A percentile compares a stretch with the other conserved stretches of the same genome.
phyloP scores from a whole-genome alignment of 371 early-diverging fungal species.

The Rhizopus stolonifer region DNA sequence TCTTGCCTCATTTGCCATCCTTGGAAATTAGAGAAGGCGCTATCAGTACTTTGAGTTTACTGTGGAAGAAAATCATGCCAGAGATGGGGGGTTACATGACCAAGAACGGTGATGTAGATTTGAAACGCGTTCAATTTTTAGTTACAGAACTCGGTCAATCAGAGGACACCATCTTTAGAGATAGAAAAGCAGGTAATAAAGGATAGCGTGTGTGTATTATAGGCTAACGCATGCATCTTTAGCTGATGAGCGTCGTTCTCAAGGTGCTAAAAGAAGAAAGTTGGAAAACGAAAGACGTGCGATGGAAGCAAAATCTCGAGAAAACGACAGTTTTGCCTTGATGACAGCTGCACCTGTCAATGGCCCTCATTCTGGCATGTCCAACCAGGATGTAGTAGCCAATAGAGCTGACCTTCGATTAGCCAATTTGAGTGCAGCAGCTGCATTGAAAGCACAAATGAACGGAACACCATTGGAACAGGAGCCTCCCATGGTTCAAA shows the following conservation, averaged over 20 bases:
- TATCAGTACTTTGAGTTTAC: slow-evolving; percentile 82
- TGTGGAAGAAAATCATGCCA: slow-evolving; percentile 83
- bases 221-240: neutral
- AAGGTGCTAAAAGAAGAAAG: slow-evolving; percentile 43
- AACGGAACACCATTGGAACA: slow-evolving; percentile 9
- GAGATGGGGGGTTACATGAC: slow-evolving; percentile 87
- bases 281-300: slow-evolving; percentile 44
- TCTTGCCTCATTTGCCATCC: slow-evolving; percentile 97
- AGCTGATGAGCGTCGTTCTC: slow-evolving; percentile 44
- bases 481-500: slow-evolving; percentile 12
- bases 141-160: slow-evolving; percentile 79
- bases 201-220: neutral
- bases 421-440: slow-evolving; percentile 57
- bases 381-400: slow-evolving; percentile 40
- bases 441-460: slow-evolving; percentile 39
- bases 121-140: slow-evolving; percentile 75
- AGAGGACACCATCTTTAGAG: slow-evolving; percentile 85
- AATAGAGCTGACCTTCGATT: slow-evolving; percentile 38
- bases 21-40: slow-evolving; percentile 98
- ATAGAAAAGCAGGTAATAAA: slow-evolving; percentile 68
- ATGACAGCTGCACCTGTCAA: slow-evolving; percentile 43
- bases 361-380: slow-evolving; percentile 32
- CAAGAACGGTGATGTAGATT: slow-evolving; percentile 78
- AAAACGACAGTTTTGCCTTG: slow-evolving; percentile 34
- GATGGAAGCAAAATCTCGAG: slow-evolving; percentile 29